Evolutionary conservation across 495 filamentous ascomycete genomes (phyloP).

Genomic region (Tuber aestivum): DNA sequence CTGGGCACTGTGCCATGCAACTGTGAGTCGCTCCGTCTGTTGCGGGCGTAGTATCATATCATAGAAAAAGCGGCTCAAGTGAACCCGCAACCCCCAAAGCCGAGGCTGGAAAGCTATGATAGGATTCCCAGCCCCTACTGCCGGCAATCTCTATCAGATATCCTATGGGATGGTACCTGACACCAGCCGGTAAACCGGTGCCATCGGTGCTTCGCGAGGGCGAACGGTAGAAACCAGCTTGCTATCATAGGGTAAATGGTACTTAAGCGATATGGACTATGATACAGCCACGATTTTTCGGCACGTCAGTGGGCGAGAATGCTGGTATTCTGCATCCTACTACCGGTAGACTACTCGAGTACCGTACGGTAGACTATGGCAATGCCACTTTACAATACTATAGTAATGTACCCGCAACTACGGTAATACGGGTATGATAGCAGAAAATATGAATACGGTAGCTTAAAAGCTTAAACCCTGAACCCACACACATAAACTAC

Average conservation of each 20-base stretch:
- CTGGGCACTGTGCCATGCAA: slow-evolving; percentile 20
- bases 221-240: not conserved
- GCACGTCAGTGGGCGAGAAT: not conserved
- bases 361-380: too few species aligned
- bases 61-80: slow-evolving; percentile 30
- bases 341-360: too few species aligned
- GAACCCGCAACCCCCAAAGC: not conserved
- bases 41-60: not conserved
- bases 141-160: not conserved
- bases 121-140: not conserved
- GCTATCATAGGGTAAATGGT: not conserved
- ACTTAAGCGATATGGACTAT: not conserved
- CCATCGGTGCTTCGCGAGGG: not conserved
- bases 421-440: not conserved
- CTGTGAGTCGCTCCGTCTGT: slow-evolving; percentile 11
- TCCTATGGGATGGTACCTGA: not conserved
- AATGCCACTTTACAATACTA: not conserved
- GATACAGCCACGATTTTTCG: not conserved
- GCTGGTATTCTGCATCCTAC: not conserved
- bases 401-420: not conserved
- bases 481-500: not conserved
- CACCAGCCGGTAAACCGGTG: not conserved
- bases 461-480: not conserved
- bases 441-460: not conserved
- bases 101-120: not conserved